A percentile compares a stretch with the other conserved stretches of the same genome.
Evolutionary conservation across 2,329 filamentous ascomycete genomes (phyloP).

Genomic region (Aspergillus versicolor): DNA sequence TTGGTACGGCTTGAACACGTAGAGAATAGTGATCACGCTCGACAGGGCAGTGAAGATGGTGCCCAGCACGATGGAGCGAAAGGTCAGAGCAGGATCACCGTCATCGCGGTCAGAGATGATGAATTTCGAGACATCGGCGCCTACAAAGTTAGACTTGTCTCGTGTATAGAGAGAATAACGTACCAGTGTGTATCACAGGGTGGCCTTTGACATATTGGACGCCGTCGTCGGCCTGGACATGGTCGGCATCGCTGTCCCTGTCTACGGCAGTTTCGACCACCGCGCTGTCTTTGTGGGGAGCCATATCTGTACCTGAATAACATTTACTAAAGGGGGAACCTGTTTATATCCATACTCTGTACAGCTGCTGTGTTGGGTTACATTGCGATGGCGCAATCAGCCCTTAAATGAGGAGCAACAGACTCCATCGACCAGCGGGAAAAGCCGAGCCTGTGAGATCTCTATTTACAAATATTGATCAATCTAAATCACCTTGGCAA

Average conservation of each 20-base stretch:
- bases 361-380: background rate
- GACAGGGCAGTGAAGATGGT: constrained; percentile 25
- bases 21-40: constrained; percentile 5
- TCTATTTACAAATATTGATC: too few species aligned
- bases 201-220: constrained; percentile 3
- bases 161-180: background rate
- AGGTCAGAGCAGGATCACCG: constrained; percentile 51
- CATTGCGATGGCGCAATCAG: background rate
- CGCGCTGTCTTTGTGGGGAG: background rate
- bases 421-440: too few species aligned
- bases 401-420: background rate
- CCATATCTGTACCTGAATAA: background rate
- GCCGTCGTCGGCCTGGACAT: background rate
- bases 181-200: background rate
- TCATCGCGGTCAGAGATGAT: constrained; percentile 47
- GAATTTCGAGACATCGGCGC: background rate
- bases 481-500: background rate
- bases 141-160: background rate
- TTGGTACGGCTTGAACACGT: constrained; percentile 6
- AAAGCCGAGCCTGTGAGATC: too few species aligned
- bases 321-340: too few species aligned
- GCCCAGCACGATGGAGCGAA: constrained; percentile 54
- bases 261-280: background rate
- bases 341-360: too few species aligned
- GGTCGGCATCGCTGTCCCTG: background rate